Conservation (phyloP, 768 basidiomycete genomes). For the Suillus clintonianus region DNA sequence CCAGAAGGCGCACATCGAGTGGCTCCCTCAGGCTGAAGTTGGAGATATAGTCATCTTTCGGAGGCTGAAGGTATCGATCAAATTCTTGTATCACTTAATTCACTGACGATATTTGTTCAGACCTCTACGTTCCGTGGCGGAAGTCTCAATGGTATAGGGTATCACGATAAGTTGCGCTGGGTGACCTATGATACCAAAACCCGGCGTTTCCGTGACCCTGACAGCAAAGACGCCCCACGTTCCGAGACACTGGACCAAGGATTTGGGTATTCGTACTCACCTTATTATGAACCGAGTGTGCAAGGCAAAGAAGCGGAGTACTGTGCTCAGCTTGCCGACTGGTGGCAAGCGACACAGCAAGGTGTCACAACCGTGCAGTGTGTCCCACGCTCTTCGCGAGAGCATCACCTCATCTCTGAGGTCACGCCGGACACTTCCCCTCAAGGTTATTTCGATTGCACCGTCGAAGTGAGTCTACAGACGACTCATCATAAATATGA, state of each 20-base stretch:
- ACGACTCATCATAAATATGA: background rate
- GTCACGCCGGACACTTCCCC: slow-evolving; percentile 46
- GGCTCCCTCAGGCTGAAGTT: slow-evolving; percentile 50
- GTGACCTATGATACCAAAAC: slow-evolving; percentile 48
- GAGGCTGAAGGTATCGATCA: slow-evolving; percentile 46
- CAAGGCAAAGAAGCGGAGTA: slow-evolving; percentile 41
- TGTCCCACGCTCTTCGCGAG: slow-evolving; percentile 19
- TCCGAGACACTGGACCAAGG: slow-evolving; percentile 32
- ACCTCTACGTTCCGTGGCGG: slow-evolving; percentile 30
- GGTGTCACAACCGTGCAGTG: slow-evolving; percentile 17
- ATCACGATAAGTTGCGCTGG: slow-evolving; percentile 52
- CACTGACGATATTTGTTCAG: slow-evolving; percentile 23
- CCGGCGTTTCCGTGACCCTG: slow-evolving; percentile 40
- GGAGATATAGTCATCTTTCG: slow-evolving; percentile 56
- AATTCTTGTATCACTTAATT: background rate
- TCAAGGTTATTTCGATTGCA: slow-evolving; percentile 61
- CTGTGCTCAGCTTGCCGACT: slow-evolving; percentile 46
- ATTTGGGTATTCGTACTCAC: slow-evolving; percentile 42
- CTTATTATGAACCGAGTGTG: slow-evolving; percentile 45
- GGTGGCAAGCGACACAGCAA: slow-evolving; percentile 46
- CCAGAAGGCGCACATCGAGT: slow-evolving; percentile 44
- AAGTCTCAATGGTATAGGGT: slow-evolving; percentile 43
- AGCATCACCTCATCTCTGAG: slow-evolving; percentile 54
- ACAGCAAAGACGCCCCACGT: slow-evolving; percentile 38
- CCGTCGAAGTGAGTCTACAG: slow-evolving; percentile 51